Conservation (phyloP, 345 rosid species). For the Psidium friedrichsthalianum region DNA sequence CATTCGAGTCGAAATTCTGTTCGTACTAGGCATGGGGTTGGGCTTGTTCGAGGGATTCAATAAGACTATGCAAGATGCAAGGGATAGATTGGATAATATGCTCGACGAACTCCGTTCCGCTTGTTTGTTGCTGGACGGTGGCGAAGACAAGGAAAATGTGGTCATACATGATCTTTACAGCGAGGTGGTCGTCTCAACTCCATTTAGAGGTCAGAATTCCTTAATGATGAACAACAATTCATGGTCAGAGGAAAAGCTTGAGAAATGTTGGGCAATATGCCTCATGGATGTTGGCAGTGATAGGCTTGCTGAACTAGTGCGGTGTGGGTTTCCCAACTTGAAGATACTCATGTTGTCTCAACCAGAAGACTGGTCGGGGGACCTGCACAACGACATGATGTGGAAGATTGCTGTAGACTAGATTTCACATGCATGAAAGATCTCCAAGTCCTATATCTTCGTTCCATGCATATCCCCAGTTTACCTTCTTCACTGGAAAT, state of each 20-base stretch:
- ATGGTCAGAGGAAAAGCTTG: no score
- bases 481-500: background rate
- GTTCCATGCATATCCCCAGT: background rate
- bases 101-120: background rate
- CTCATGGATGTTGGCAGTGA: accelerated
- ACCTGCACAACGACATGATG: no score
- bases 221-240: no score
- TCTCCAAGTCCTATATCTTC: background rate
- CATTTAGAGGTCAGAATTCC: no score
- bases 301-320: background rate
- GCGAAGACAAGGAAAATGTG: background rate
- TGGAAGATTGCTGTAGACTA: accelerated
- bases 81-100: background rate
- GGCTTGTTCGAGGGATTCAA: background rate
- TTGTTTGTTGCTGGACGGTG: background rate
- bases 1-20: background rate
- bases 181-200: no score
- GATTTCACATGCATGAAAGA: background rate
- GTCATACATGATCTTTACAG: no score
- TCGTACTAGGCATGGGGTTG: background rate
- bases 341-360: no score
- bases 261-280: background rate
- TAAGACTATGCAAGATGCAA: background rate
- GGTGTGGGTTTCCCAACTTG: background rate
- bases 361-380: no score